These are phyloP conservation scores for Pseudopyricularia cyperi DNA, from an alignment of 2,329 filamentous ascomycete species.

Conservation along the genomic window DNA sequence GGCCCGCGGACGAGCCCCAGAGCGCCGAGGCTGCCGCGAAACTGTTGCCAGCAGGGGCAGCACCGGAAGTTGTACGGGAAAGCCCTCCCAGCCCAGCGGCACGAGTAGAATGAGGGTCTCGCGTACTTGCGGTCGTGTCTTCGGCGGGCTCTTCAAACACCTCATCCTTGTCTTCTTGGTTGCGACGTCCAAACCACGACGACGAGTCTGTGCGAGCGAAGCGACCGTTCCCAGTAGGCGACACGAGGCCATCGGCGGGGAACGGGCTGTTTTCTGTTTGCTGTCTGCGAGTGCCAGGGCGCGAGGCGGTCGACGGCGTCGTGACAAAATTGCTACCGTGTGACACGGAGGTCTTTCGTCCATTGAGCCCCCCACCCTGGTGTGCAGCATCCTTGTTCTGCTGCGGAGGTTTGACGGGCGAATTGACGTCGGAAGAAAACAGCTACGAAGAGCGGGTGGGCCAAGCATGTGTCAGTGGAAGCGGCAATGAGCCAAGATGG, in stretches of 20 bases:
- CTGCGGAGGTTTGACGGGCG: slow-evolving; percentile 73
- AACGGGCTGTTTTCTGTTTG: slow-evolving; percentile 68
- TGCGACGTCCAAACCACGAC: slow-evolving; percentile 40
- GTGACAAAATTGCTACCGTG: slow-evolving; percentile 56
- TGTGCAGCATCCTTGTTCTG: slow-evolving; percentile 55
- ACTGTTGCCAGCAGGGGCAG: slow-evolving; percentile 19
- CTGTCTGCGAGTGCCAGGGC: slow-evolving; percentile 67
- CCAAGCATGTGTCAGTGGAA: slow-evolving; percentile 9
- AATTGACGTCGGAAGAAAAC: slow-evolving; percentile 82
- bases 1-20: slow-evolving; percentile 34
- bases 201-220: slow-evolving; percentile 52
- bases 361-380: slow-evolving; percentile 43
- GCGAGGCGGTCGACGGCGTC: slow-evolving; percentile 53
- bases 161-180: slow-evolving; percentile 37
- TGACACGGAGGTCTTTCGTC: slow-evolving; percentile 75
- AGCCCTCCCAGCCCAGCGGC: slow-evolving; percentile 28
- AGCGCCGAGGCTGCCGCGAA: slow-evolving; percentile 29
- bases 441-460: slow-evolving; percentile 33
- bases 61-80: slow-evolving; percentile 39
- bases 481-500: background rate
- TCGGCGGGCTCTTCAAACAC: slow-evolving; percentile 39
- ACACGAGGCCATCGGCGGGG: slow-evolving; percentile 37
- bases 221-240: slow-evolving; percentile 45
- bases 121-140: slow-evolving; percentile 18
- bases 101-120: slow-evolving; percentile 14